A percentile compares a stretch with the other conserved stretches of the same genome.
Evolutionary conservation across 2,329 filamentous ascomycete species (phyloP).

Genomic region (Penicillium hordei): DNA sequence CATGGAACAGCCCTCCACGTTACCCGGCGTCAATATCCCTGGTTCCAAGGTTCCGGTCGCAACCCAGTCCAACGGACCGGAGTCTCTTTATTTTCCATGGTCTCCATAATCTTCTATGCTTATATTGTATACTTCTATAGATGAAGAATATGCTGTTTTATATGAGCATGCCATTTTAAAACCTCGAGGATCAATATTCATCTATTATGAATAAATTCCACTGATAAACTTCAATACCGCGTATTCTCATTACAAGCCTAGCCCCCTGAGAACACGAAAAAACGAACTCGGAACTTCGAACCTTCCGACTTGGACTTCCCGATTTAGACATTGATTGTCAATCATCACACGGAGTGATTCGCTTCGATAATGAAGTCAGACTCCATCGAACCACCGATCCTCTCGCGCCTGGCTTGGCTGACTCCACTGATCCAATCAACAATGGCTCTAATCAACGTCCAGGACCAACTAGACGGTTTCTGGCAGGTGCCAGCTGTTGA

Average conservation of each 20-base stretch:
- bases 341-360: neutral
- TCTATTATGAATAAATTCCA: neutral
- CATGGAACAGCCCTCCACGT: conserved; percentile 10
- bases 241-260: neutral
- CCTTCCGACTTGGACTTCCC: neutral
- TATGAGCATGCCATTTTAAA: neutral
- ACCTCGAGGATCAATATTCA: neutral
- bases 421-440: neutral
- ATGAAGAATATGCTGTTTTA: neutral
- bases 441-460: neutral
- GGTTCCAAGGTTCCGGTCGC: conserved; percentile 6
- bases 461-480: neutral
- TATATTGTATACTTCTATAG: neutral
- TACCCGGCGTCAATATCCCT: conserved; percentile 13
- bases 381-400: conserved; percentile 4
- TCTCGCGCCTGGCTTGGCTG: neutral
- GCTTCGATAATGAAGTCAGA: neutral
- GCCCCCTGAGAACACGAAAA: neutral
- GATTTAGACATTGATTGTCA: neutral
- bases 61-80: conserved; percentile 29
- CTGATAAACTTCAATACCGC: neutral
- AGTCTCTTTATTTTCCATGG: conserved; percentile 13
- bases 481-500: neutral
- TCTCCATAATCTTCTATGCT: conserved; percentile 6
- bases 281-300: neutral